phyloP scores from a whole-genome alignment of 2,329 filamentous ascomycete species.

The Lecanicillium sp. region DNA sequence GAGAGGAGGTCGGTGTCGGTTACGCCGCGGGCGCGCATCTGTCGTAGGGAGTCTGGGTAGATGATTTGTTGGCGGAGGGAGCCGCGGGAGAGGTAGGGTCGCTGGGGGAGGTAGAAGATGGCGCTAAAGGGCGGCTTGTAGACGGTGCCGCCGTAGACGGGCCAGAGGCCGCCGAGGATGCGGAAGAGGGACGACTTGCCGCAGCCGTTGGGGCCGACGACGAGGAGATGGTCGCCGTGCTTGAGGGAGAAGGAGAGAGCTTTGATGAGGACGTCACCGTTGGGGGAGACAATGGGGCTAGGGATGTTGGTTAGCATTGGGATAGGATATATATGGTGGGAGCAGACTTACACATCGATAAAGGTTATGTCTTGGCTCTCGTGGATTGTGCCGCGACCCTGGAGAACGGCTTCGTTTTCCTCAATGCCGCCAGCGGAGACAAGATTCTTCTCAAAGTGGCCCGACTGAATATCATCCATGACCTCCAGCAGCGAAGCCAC shows the following conservation, averaged over 20 bases:
- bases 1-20: conserved; percentile 72
- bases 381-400: conserved; percentile 70
- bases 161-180: conserved; percentile 93
- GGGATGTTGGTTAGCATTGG: conserved; percentile 12
- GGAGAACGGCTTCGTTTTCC: conserved; percentile 73
- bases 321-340: neutral
- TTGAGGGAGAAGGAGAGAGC: conserved; percentile 81
- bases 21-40: conserved; percentile 77
- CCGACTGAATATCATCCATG: conserved; percentile 85
- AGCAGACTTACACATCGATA: conserved; percentile 56
- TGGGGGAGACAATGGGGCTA: conserved; percentile 87
- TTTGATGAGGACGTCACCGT: conserved; percentile 84
- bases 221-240: conserved; percentile 82
- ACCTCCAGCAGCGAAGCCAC: conserved; percentile 86
- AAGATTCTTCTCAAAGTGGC: conserved; percentile 92
- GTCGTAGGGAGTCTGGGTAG: conserved; percentile 81
- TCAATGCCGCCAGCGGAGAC: conserved; percentile 81
- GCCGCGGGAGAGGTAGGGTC: conserved; percentile 85
- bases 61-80: conserved; percentile 95
- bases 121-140: conserved; percentile 84
- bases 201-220: conserved; percentile 94
- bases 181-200: conserved; percentile 95
- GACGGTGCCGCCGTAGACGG: conserved; percentile 90
- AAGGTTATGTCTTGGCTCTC: conserved; percentile 83
- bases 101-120: conserved; percentile 97